Percentiles rank a stretch among this genome's conserved stretches.
Conservation (phyloP, 495 filamentous ascomycete genomes). For the Cetradonia linearis region DNA sequence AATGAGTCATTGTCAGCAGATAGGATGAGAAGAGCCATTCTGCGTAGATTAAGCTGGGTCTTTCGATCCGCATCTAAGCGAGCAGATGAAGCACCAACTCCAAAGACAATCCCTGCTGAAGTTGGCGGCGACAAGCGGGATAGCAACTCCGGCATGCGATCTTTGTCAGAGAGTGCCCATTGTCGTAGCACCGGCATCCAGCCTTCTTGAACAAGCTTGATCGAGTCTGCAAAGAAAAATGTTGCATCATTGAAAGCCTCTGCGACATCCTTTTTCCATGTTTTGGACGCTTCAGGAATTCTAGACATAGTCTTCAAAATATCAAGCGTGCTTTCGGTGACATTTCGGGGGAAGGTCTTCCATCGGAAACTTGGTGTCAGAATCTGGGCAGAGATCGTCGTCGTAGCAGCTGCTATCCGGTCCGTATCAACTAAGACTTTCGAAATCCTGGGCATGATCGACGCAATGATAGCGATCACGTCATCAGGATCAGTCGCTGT, state of each 20-base stretch:
- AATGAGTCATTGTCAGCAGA: slow-evolving; percentile 68
- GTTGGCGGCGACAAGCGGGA: slow-evolving; percentile 71
- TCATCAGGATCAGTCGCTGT: slow-evolving; percentile 52
- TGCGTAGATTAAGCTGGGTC: slow-evolving; percentile 80
- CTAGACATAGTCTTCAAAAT: slow-evolving; percentile 69
- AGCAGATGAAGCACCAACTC: slow-evolving; percentile 91
- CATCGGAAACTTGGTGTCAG: slow-evolving; percentile 75
- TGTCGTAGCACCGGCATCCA: slow-evolving; percentile 81
- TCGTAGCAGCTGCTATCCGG: slow-evolving; percentile 64
- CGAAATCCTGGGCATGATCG: slow-evolving; percentile 71
- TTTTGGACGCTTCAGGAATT: slow-evolving; percentile 68
- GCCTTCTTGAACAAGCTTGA: slow-evolving; percentile 52
- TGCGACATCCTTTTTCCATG: slow-evolving; percentile 84
- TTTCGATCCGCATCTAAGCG: slow-evolving; percentile 87
- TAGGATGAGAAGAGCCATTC: slow-evolving; percentile 67
- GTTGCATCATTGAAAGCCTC: slow-evolving; percentile 86
- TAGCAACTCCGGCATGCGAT: slow-evolving; percentile 72
- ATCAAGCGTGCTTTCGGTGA: slow-evolving; percentile 57
- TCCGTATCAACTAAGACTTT: slow-evolving; percentile 80
- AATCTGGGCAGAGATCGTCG: slow-evolving; percentile 70
- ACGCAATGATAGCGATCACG: slow-evolving; percentile 66
- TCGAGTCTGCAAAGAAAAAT: slow-evolving; percentile 59
- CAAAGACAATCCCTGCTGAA: slow-evolving; percentile 95
- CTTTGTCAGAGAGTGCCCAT: slow-evolving; percentile 76
- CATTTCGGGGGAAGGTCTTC: slow-evolving; percentile 78